Evolutionary conservation across 108 stramenopile genomes (phyloP).

Genomic region (Craspedostauros australis): DNA sequence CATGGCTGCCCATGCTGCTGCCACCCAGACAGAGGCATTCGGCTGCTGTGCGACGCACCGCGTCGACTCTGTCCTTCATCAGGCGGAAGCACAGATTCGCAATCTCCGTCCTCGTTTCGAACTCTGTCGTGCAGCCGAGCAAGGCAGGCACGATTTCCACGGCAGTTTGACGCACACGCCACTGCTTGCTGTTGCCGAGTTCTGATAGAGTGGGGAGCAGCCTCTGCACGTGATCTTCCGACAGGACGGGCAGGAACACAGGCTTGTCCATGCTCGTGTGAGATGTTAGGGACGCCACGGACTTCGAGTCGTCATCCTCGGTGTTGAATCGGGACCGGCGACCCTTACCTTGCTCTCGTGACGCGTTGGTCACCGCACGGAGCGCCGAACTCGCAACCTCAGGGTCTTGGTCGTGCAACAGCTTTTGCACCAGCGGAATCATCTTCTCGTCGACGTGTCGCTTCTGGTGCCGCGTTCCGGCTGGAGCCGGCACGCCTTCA

Average conservation of each 20-base stretch:
- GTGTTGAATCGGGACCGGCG: slow-evolving; percentile 30
- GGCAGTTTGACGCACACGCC: slow-evolving; percentile 85
- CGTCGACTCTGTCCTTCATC: slow-evolving; percentile 77
- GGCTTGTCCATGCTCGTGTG: slow-evolving; percentile 50
- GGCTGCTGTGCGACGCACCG: slow-evolving; percentile 77
- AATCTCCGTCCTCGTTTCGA: slow-evolving; percentile 79
- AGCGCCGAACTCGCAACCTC: slow-evolving; percentile 83
- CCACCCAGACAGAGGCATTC: slow-evolving; percentile 84
- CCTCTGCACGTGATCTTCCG: slow-evolving; percentile 73
- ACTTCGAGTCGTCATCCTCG: slow-evolving; percentile 60
- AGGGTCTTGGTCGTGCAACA: slow-evolving; percentile 82
- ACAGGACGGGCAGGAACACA: slow-evolving; percentile 80
- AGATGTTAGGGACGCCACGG: slow-evolving; percentile 64
- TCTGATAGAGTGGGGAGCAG: slow-evolving; percentile 81
- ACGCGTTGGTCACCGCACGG: slow-evolving; percentile 87
- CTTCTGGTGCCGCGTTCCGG: slow-evolving; percentile 47
- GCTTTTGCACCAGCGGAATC: slow-evolving; percentile 77
- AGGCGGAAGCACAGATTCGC: slow-evolving; percentile 65
- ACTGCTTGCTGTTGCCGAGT: slow-evolving; percentile 75
- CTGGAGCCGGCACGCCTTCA: slow-evolving; percentile 8
- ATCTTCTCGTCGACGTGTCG: slow-evolving; percentile 77
- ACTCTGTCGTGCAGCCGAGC: slow-evolving; percentile 70
- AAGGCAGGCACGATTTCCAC: slow-evolving; percentile 90
- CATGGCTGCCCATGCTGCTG: slow-evolving; percentile 73
- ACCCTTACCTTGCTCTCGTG: slow-evolving; percentile 49